Conservation (phyloP, 139 green algal species). For the Auxenochlorella pyrenoidosa region DNA sequence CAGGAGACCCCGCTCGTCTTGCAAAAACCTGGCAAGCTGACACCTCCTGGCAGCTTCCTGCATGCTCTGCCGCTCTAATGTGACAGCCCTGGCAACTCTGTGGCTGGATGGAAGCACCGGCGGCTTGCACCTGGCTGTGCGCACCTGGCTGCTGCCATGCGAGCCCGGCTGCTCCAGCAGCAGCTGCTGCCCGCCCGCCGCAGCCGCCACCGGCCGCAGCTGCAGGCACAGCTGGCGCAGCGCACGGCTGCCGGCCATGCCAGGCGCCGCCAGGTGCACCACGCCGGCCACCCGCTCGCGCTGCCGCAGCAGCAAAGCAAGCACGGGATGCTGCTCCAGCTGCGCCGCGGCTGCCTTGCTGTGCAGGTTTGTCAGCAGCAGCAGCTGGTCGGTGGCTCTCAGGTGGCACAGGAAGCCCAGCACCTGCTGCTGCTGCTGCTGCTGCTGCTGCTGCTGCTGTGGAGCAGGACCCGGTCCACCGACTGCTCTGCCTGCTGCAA, state of each 20-base stretch:
- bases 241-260: background rate
- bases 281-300: slow-evolving; percentile 34
- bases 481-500: background rate
- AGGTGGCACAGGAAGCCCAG: slow-evolving; percentile 48
- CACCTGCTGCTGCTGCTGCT: slow-evolving; percentile 18
- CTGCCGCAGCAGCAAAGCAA: slow-evolving; percentile 32
- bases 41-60: background rate
- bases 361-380: slow-evolving; percentile 47
- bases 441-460: slow-evolving; percentile 10
- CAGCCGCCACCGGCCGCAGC: slow-evolving; percentile 7
- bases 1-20: background rate
- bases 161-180: slow-evolving; percentile 7
- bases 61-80: background rate
- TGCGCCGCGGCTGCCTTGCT: background rate
- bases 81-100: too few species aligned
- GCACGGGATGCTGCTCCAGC: slow-evolving; percentile 50
- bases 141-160: background rate
- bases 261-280: slow-evolving; percentile 42
- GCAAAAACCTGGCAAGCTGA: too few species aligned
- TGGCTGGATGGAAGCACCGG: too few species aligned
- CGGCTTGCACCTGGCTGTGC: background rate
- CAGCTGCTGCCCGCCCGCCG: slow-evolving; percentile 16
- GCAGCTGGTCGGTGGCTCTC: slow-evolving; percentile 33
- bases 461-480: background rate
- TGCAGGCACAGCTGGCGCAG: slow-evolving; percentile 53